phyloP scores from a whole-genome alignment of 2,329 filamentous ascomycete genomes.

The Penicillium concentricum region DNA sequence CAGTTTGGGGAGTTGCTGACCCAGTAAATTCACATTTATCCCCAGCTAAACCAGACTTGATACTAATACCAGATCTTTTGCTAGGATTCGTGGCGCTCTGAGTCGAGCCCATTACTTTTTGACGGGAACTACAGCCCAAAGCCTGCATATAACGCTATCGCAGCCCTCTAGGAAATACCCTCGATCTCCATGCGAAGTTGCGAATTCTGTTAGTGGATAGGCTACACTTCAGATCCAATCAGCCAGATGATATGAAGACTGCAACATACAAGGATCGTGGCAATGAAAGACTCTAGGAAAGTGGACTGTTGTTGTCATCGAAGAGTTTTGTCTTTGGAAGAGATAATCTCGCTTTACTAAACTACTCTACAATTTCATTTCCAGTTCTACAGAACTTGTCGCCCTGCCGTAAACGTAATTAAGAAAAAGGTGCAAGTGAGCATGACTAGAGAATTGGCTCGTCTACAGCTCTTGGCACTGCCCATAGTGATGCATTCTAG shows the following conservation, averaged over 20 bases:
- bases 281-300: neutral
- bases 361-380: neutral
- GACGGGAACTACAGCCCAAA: constrained; percentile 12
- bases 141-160: constrained; percentile 12
- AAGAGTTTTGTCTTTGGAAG: neutral
- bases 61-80: neutral
- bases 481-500: neutral
- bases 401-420: neutral
- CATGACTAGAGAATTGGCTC: neutral
- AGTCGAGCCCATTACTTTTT: constrained; percentile 8
- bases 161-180: neutral
- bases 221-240: neutral
- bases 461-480: neutral
- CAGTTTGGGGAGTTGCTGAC: constrained; percentile 57
- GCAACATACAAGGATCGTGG: neutral
- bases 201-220: neutral
- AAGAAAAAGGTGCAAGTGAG: neutral
- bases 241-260: neutral
- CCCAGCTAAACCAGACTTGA: neutral
- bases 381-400: neutral
- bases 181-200: neutral
- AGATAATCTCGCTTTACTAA: neutral
- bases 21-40: constrained; percentile 13
- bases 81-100: constrained; percentile 13
- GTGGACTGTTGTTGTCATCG: neutral